Conservation (phyloP, 306 rosid species). For the Herpetospermum pedunculosum region DNA sequence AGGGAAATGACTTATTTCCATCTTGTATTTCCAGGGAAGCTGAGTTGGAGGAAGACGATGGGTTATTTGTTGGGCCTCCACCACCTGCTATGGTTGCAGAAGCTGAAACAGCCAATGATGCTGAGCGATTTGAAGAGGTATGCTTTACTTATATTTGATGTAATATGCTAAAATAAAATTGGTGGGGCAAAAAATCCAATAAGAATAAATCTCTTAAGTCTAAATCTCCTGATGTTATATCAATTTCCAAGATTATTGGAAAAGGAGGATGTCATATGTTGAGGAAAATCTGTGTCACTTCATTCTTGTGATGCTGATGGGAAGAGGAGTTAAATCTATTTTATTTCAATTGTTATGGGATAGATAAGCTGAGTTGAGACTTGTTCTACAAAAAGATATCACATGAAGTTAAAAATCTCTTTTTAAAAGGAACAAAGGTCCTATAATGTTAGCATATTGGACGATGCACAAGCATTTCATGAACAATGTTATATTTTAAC, state of each 20-base stretch:
- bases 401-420: not conserved
- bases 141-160: not conserved
- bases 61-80: slow-evolving; percentile 69
- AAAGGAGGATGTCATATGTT: not conserved
- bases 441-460: not conserved
- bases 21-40: slow-evolving; percentile 35
- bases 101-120: slow-evolving; percentile 85
- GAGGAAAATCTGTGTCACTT: not conserved
- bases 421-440: not conserved
- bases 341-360: not conserved
- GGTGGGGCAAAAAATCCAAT: not conserved
- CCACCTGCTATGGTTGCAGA: slow-evolving; percentile 81
- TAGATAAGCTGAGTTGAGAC: not conserved
- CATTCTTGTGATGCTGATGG: not conserved
- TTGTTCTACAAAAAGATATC: not conserved
- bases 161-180: not conserved
- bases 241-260: not conserved
- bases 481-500: not conserved
- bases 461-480: not conserved
- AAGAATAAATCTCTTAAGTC: not conserved
- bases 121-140: slow-evolving; percentile 97
- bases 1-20: not conserved
- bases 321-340: not conserved
- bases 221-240: not conserved
- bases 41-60: slow-evolving; percentile 63